Percentiles rank a stretch among this genome's conserved stretches.
Conservation (phyloP, 768 basidiomycete species). For the Naganishia kalamii region DNA sequence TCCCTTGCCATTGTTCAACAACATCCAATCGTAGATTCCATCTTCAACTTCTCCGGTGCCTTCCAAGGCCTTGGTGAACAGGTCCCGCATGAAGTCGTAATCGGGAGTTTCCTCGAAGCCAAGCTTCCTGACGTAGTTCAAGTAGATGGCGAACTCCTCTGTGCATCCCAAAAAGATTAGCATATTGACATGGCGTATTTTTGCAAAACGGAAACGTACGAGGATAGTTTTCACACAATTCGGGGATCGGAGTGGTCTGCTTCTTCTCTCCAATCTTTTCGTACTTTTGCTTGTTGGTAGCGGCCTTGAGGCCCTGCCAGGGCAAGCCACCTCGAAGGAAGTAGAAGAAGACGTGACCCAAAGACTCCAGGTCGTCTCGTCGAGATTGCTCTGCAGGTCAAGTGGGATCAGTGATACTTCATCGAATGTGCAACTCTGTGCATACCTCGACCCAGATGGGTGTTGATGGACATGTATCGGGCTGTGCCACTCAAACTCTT, state of each 20-base stretch:
- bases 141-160: slow-evolving; percentile 98
- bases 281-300: slow-evolving; percentile 99
- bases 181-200: no score
- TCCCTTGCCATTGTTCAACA: slow-evolving; percentile 83
- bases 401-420: not conserved
- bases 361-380: slow-evolving; percentile 94
- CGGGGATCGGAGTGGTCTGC: slow-evolving; percentile 95
- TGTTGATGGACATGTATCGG: slow-evolving; percentile 99
- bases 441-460: slow-evolving; percentile 91
- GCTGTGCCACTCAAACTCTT: slow-evolving; percentile 96
- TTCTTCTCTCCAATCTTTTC: slow-evolving; percentile 99
- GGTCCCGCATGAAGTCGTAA: slow-evolving; percentile 92
- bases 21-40: slow-evolving; percentile 92
- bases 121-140: slow-evolving; percentile 97
- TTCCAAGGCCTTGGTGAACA: slow-evolving; percentile 90
- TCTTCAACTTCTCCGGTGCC: slow-evolving; percentile 85
- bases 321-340: slow-evolving; percentile 93
- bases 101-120: slow-evolving; percentile 99
- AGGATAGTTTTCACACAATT: slow-evolving; percentile 90
- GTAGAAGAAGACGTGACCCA: slow-evolving; percentile 99
- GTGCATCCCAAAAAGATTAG: slow-evolving; percentile 5
- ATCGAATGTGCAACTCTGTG: slow-evolving; percentile 25
- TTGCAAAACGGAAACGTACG: slow-evolving; percentile 25
- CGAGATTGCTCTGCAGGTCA: slow-evolving; percentile 57
- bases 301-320: slow-evolving; percentile 98